Percentiles rank a stretch among this genome's conserved stretches.
These are phyloP conservation scores for Epichloe aotearoae DNA, from an alignment of 2,329 filamentous ascomycete genomes.

Conservation along the genomic window DNA sequence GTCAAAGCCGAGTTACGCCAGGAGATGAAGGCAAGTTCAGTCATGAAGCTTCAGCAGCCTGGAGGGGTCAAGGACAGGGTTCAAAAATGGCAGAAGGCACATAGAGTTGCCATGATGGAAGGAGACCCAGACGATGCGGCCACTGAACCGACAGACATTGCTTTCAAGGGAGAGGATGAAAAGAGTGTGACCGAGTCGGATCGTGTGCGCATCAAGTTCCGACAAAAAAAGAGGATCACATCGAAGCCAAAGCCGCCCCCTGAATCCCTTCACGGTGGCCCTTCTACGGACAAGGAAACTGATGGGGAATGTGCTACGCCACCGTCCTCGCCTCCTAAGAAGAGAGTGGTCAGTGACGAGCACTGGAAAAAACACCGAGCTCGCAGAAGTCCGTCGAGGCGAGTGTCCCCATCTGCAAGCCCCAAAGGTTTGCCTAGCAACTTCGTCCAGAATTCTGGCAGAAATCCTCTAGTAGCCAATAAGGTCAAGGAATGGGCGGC, in stretches of 20 bases:
- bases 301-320: constrained; percentile 13
- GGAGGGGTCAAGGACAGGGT: constrained; percentile 66
- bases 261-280: constrained; percentile 13
- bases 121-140: constrained; percentile 38
- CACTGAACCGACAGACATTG: constrained; percentile 48
- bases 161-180: constrained; percentile 42
- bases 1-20: constrained; percentile 38
- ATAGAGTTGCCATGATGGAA: constrained; percentile 48
- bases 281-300: constrained; percentile 9
- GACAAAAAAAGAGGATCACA: constrained; percentile 28
- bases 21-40: constrained; percentile 46
- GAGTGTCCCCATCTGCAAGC: constrained; percentile 21
- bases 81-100: constrained; percentile 71
- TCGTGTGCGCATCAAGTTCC: constrained; percentile 41
- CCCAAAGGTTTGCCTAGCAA: constrained; percentile 35
- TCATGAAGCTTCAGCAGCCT: constrained; percentile 46
- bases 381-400: constrained; percentile 34
- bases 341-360: constrained; percentile 84
- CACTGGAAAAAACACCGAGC: constrained; percentile 63
- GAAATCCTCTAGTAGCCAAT: constrained; percentile 41
- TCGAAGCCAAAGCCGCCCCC: constrained; percentile 17
- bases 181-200: constrained; percentile 49
- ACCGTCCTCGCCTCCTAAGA: constrained; percentile 55
- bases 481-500: constrained; percentile 52
- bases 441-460: constrained; percentile 38